Percentiles rank a stretch among this genome's conserved stretches.
These are phyloP conservation scores for Vitis hybrid DNA, from an alignment of 177 flowering plant genomes.

Conservation along the genomic window DNA sequence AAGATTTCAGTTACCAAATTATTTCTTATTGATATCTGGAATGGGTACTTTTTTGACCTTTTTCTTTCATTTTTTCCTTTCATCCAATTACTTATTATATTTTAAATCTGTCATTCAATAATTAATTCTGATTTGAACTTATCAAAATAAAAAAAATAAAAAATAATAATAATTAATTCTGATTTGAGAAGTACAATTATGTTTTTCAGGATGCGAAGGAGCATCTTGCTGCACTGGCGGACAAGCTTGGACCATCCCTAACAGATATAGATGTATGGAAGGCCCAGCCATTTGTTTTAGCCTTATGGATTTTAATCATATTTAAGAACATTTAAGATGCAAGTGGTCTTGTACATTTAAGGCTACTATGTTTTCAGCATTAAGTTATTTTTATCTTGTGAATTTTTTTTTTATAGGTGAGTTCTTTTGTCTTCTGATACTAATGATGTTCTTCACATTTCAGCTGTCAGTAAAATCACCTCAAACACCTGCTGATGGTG, in stretches of 20 bases:
- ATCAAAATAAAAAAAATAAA: too few species aligned
- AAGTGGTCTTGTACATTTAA: background rate
- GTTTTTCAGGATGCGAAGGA: slow-evolving; percentile 88
- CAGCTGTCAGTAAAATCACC: slow-evolving; percentile 70
- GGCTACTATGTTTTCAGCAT: background rate
- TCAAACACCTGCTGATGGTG: slow-evolving; percentile 51
- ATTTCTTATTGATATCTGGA: slow-evolving; percentile 3
- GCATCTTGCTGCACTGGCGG: slow-evolving; percentile 91
- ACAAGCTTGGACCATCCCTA: slow-evolving; percentile 83
- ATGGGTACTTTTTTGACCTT: background rate
- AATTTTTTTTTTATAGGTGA: too few species aligned
- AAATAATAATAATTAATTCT: background rate
- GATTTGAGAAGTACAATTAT: slow-evolving; percentile 2
- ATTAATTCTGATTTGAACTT: background rate
- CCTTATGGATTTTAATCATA: background rate
- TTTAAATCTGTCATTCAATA: background rate
- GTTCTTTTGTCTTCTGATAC: background rate
- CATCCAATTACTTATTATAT: slow-evolving; percentile 6
- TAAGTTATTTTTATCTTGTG: background rate
- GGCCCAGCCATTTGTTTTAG: background rate
- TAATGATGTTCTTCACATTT: slow-evolving; percentile 24
- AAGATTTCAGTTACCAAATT: background rate
- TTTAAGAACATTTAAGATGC: background rate
- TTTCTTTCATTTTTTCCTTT: background rate
- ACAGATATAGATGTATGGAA: slow-evolving; percentile 80